phyloP scores from a whole-genome alignment of 306 rosid species.

The Begonia fuchsioides region DNA sequence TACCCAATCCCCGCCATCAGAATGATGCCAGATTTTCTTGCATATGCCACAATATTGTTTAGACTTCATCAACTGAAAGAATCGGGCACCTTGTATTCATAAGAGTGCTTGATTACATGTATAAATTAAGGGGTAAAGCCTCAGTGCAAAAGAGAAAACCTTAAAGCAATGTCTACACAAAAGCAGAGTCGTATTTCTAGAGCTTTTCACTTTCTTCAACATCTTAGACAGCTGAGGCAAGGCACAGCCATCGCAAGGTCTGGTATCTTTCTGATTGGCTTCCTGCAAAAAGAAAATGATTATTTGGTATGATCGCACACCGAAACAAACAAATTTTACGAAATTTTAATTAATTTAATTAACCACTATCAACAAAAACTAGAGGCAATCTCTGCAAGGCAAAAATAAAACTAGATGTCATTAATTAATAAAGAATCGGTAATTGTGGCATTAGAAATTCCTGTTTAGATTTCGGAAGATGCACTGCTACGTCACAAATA shows the following conservation, averaged over 20 bases:
- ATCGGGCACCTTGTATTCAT: slow-evolving; percentile 6
- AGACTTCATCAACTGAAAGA: slow-evolving; percentile 58
- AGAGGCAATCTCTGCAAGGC: no score
- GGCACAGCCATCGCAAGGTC: slow-evolving; percentile 70
- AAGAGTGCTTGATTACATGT: slow-evolving; percentile 4
- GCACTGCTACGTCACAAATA: no score
- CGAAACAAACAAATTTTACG: background rate
- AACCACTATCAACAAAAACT: no score
- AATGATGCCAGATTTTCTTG: slow-evolving; percentile 87
- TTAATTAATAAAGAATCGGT: no score
- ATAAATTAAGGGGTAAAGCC: no score
- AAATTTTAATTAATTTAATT: background rate
- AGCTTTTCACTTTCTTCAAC: slow-evolving; percentile 45
- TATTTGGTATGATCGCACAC: slow-evolving; percentile 13
- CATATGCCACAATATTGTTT: slow-evolving; percentile 96
- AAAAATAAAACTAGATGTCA: no score
- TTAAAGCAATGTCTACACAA: slow-evolving; percentile 72
- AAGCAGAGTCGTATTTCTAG: slow-evolving; percentile 25
- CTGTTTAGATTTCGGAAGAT: no score
- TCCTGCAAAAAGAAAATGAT: slow-evolving; percentile 40
- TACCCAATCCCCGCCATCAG: slow-evolving; percentile 95
- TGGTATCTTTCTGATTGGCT: slow-evolving; percentile 17
- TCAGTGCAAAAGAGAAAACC: slow-evolving; percentile 24
- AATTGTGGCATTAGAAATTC: no score
- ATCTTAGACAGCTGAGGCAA: slow-evolving; percentile 36